Base-by-base conservation (phyloP, 2,329 filamentous ascomycete species). In the Reticulascus tulasneorum region DNA sequence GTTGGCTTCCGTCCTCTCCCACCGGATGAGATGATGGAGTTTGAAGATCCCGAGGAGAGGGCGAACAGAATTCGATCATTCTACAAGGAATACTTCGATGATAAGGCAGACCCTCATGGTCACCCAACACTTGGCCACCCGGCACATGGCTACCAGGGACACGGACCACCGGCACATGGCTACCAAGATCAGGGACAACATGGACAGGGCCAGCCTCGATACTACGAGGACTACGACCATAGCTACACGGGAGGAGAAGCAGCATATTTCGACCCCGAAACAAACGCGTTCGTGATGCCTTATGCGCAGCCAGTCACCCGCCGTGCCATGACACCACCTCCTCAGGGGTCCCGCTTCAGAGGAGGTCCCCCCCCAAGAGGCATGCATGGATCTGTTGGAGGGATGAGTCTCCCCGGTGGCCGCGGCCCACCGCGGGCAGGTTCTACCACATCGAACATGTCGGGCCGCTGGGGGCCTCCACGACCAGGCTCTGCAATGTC, bases 81-180 rank as follows among this genome's bases (percentile, higher is more conserved):
- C 69, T 98, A 98, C 71, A 96, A 96, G 68, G 93, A 98, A 58
- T 98, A 98, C 67, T 98, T 98, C 51, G 93, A 97, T 48, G 91
- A 96, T 26, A 42, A 42, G 79, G 71, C 40, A 86, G 80, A 33
- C 15, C 35, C 23, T 5, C 29, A 30, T 28, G 35, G 31, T 19
- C 24, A 26, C 15, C 31, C 26, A 29, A 21, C 28, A 30, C 27
- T 26, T 29, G 13, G 34, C 34, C 9, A 40, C 41, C 17, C n/a
- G n/a, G n/a, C n/a, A n/a, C n/a, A n/a, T n/a, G n/a, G n/a, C n/a
- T n/a, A n/a, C n/a, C 25, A 27, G 17, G 7, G 21, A 7, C n/a
- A 31, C 29, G 7, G 46, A 12, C 26, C 29, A 9, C 38, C 35
- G 15, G 36, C 39, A 15, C 43, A 49, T 22, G 40, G 37, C 17